phyloP scores from a whole-genome alignment of 306 rosid species.

The Arachis hypogaea region DNA sequence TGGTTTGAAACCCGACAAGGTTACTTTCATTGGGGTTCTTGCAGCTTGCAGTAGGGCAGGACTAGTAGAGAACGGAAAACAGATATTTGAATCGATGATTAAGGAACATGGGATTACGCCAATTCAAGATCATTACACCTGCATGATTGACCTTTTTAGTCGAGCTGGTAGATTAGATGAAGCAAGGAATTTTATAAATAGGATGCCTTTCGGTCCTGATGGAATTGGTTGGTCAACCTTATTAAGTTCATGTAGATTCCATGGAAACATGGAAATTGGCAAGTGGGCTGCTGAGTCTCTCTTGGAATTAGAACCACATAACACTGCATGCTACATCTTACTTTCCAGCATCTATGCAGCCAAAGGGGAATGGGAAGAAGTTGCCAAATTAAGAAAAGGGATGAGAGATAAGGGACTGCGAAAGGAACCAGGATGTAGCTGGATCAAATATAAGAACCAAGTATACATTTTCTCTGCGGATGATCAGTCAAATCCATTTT shows the following conservation, averaged over 20 bases:
- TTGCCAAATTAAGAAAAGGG: constrained; percentile 75
- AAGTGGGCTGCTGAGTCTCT: constrained; percentile 90
- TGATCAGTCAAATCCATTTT: constrained; percentile 71
- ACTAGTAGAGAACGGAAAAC: constrained; percentile 75
- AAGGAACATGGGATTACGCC: constrained; percentile 71
- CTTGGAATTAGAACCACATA: constrained; percentile 78
- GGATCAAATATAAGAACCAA: constrained; percentile 84
- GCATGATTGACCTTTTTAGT: constrained; percentile 90
- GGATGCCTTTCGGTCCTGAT: constrained; percentile 81
- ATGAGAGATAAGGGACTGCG: constrained; percentile 81
- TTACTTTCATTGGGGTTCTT: constrained; percentile 91
- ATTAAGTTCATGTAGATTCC: constrained; percentile 80
- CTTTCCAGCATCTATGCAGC: constrained; percentile 87
- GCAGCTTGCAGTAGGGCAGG: constrained; percentile 97
- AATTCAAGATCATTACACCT: constrained; percentile 74
- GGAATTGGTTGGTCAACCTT: constrained; percentile 91
- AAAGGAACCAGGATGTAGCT: constrained; percentile 94
- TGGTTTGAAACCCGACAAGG: constrained; percentile 74
- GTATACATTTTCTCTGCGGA: constrained; percentile 87
- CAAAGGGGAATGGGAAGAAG: constrained; percentile 80
- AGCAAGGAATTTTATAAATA: constrained; percentile 65
- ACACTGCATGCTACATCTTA: constrained; percentile 82
- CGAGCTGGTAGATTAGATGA: constrained; percentile 88
- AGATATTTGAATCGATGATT: constrained; percentile 69
- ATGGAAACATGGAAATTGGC: constrained; percentile 72